Base-by-base conservation (phyloP, 306 rosid genomes). In the Acacia acuminata region DNA sequence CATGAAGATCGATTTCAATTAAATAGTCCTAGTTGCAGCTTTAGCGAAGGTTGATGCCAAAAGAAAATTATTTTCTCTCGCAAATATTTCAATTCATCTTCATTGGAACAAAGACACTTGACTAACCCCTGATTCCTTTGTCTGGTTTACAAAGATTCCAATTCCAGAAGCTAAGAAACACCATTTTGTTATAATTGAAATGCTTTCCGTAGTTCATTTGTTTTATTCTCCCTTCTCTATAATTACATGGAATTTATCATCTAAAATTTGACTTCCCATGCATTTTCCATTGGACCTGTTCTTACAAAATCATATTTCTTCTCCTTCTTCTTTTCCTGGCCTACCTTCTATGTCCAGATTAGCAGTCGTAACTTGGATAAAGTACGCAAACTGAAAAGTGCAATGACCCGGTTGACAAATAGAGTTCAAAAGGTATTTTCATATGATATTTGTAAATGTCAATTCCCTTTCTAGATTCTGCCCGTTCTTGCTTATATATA, bases 361-460 rank as follows among this genome's bases (percentile, higher is more conserved):
- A 90, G 96, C 85, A 90, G 94, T 86, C 92, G 89, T 5, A 91
- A 93, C 86, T 89, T 93, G 94, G 96, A 93, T 70, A 87, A 86
- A 77, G 94, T 93, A 24, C 89, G 96, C 38, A 93, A 90, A 82
- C 69, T 93, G 73, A 93, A 93, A 73, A 88, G 97, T 85, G 86
- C 93, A 66, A 91, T 93, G 97, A 91, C 96, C 38, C 90, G 96
- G 82, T 79, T 93, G 84, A 93, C 97, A 30, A 93, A 84, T 71
- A 90, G 94, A 73, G 97, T 93, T 86, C 97, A 90, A 77, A 93
- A 93, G 94, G 97, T 93, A 82, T 72, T 82, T 73, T 79, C 10
- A 60, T 48, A 55, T 3, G 20, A 24, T 30, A 1, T 63, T 1
- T 12, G 68, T 63, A 63, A 43, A 22, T 69, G 19, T 48, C 44